Base-by-base conservation (phyloP, 371 early-diverging fungal genomes). In the Lichtheimia corymbifera region DNA sequence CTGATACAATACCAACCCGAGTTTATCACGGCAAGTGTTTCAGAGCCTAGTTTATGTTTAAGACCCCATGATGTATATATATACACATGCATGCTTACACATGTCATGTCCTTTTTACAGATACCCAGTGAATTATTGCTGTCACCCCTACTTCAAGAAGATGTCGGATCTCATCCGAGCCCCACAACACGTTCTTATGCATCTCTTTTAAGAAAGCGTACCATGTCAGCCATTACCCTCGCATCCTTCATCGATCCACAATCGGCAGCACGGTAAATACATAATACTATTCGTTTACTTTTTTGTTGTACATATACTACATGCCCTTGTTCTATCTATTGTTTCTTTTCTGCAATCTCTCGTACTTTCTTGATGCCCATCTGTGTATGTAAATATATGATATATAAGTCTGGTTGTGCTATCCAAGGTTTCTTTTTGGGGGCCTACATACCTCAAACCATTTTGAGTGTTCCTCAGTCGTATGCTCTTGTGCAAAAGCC, bases 1-100 rank as follows among this genome's bases (percentile, higher is more conserved):
- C 69, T 96, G 18, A 77, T 93, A 66, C 74, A 73, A 40, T 74
- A 86, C 49, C 89, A 89, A 59, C 89, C 92, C 45, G 80, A 83
- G 18, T 76, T 94, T 49, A 90, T 92, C 73, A 67, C 76, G 72
- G 85, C 90, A 65, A 61, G 51, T 24, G 14, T 22, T 18, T n/a
- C 47, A 47, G 44, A 47, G 17, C 47, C 18, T 47, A 47, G 22
- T 18, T 18, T 22, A 47, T 13, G 44, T 22, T 18, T 30, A 27
- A 13, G 28, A 53, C 12, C 20, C 22, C 25, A 20, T 28, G 40
- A 22, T 22, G 22, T n/a, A n/a, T n/a, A 35, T 17, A 53, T 24
- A 53, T 53, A 53, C 20, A 47, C 11, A 47, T 47, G 20, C 20
- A 47, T 47, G 20, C 27, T 25, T 28, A 53, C 27, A 30, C 27